These are phyloP conservation scores for Malus fusca DNA, from an alignment of 306 rosid species.

Conservation along the genomic window DNA sequence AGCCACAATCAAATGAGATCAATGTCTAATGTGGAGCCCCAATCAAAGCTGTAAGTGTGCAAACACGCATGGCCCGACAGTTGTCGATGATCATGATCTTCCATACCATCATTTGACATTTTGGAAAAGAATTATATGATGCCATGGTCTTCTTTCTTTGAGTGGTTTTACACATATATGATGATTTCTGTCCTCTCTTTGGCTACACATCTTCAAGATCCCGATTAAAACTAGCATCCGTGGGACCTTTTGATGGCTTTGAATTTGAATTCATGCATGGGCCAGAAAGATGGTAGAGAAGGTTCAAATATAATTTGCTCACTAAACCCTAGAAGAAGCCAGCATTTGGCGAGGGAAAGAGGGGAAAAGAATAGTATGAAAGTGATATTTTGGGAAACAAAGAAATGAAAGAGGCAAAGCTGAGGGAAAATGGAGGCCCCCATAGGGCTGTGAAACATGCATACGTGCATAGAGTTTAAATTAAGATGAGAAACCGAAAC, in stretches of 20 bases:
- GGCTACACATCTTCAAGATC: conserved; percentile 19
- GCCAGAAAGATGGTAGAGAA: neutral
- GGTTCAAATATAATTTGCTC: neutral
- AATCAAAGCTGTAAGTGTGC: conserved; percentile 3
- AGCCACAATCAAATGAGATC: neutral
- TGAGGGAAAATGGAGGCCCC: neutral
- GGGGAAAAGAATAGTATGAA: neutral
- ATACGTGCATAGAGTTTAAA: neutral
- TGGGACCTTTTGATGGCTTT: neutral
- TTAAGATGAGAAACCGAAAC: neutral
- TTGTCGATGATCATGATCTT: conserved; percentile 10
- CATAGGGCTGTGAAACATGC: conserved; percentile 3
- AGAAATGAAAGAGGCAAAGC: neutral
- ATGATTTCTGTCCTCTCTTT: conserved; percentile 20
- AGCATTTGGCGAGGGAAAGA: neutral
- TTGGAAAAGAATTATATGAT: neutral
- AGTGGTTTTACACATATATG: neutral
- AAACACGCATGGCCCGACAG: conserved; percentile 18
- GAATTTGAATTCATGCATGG: neutral
- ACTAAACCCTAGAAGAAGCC: neutral
- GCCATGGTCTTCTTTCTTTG: conserved; percentile 12
- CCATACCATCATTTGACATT: conserved; percentile 17
- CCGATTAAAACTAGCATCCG: neutral
- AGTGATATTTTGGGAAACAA: neutral
- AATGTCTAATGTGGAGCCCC: conserved; percentile 12